phyloP scores from a whole-genome alignment of 345 rosid species.

The Populus simonii region DNA sequence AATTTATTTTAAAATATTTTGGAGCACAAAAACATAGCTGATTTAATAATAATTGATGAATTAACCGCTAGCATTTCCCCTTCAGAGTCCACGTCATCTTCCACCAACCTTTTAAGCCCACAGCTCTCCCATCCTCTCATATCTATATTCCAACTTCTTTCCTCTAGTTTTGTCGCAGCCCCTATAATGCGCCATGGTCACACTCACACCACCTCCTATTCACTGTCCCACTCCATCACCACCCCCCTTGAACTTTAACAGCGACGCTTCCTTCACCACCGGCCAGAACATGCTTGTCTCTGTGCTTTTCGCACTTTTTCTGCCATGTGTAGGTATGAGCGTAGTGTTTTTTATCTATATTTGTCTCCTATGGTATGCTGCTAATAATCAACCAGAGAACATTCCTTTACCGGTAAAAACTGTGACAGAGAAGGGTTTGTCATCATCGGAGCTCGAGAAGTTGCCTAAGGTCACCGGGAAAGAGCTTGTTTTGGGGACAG shows the following conservation, averaged over 20 bases:
- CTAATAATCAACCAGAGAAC: slow-evolving; percentile 13
- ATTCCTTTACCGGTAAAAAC: slow-evolving; percentile 27
- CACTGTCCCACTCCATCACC: slow-evolving; percentile 24
- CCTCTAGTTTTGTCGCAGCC: neutral
- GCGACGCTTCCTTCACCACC: neutral
- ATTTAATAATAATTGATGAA: no score
- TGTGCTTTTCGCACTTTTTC: slow-evolving; percentile 59
- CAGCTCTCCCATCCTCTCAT: neutral
- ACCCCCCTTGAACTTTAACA: neutral
- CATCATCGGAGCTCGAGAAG: slow-evolving; percentile 55
- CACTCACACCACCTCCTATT: slow-evolving; percentile 7
- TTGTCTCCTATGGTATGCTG: slow-evolving; percentile 51
- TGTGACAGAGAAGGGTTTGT: slow-evolving; percentile 41
- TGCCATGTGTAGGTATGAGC: slow-evolving; percentile 70
- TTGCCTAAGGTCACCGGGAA: slow-evolving; percentile 63
- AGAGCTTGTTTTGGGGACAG: slow-evolving; percentile 58
- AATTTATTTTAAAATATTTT: no score
- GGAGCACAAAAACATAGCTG: no score
- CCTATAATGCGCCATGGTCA: slow-evolving; percentile 25
- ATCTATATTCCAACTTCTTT: neutral
- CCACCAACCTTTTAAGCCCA: neutral
- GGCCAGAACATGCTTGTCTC: slow-evolving; percentile 42
- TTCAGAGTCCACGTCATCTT: neutral
- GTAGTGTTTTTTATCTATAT: slow-evolving; percentile 53
- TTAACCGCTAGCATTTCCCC: neutral